These are phyloP conservation scores for Tetracladium setigerum DNA, from an alignment of 495 filamentous ascomycete species.

Conservation along the genomic window DNA sequence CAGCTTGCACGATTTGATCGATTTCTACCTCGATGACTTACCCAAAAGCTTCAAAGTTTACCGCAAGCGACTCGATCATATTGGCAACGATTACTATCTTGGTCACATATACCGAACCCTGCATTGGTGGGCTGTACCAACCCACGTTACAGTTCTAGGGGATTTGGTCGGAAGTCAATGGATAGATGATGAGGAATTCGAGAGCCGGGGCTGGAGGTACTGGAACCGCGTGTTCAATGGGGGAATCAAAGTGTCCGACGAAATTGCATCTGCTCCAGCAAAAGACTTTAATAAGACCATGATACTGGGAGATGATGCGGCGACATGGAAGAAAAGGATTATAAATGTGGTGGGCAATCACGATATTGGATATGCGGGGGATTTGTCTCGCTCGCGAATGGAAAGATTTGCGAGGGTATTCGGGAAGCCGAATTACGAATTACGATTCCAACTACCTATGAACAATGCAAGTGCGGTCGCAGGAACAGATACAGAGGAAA, in stretches of 20 bases:
- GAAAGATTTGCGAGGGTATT: constrained; percentile 75
- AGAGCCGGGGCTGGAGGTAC: constrained; percentile 58
- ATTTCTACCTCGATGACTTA: constrained; percentile 53
- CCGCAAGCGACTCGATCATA: constrained; percentile 76
- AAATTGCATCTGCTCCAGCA: constrained; percentile 40
- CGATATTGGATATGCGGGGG: constrained; percentile 92
- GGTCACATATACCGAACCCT: constrained; percentile 87
- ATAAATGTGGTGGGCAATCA: constrained; percentile 94
- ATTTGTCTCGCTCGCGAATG: constrained; percentile 64
- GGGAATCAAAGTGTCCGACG: constrained; percentile 58
- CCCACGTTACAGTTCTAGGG: constrained; percentile 82
- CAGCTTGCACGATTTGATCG: constrained; percentile 37
- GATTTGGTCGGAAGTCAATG: constrained; percentile 96
- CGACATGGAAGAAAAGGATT: constrained; percentile 61
- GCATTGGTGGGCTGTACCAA: constrained; percentile 72
- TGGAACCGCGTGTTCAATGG: constrained; percentile 76
- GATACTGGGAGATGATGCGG: constrained; percentile 42
- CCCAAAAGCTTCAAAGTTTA: constrained; percentile 50
- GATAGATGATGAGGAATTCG: constrained; percentile 81
- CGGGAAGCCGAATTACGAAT: constrained; percentile 81
- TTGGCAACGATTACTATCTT: constrained; percentile 92
- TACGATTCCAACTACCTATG: constrained; percentile 58
- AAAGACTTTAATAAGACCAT: constrained; percentile 38
- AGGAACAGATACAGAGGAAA: constrained; percentile 5
- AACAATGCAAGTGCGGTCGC: constrained; percentile 19